These are phyloP conservation scores for Phytophthora chlamydospora DNA, from an alignment of 352 stramenopile genomes.

Conservation along the genomic window DNA sequence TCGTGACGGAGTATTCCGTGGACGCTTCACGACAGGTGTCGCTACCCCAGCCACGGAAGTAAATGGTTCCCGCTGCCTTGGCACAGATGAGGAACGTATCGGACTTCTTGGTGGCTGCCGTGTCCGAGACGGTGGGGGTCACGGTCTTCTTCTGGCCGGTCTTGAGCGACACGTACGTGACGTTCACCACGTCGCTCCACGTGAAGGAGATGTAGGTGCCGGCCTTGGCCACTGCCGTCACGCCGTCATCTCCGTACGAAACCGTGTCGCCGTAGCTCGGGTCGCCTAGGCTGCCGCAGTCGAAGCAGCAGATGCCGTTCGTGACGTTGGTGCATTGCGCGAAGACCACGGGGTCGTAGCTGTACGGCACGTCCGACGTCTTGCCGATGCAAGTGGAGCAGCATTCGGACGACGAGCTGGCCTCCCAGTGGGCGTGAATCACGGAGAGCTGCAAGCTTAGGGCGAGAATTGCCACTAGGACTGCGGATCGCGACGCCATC, in stretches of 20 bases:
- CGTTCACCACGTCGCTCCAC: constrained; percentile 52
- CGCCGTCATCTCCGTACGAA: constrained; percentile 49
- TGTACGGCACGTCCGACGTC: constrained; percentile 56
- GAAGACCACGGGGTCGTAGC: constrained; percentile 73
- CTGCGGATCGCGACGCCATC: background rate
- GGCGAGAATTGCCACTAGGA: background rate
- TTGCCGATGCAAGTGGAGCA: constrained; percentile 76
- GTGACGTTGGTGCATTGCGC: constrained; percentile 52
- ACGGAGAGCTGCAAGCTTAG: background rate
- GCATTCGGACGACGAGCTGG: constrained; percentile 42
- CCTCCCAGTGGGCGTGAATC: constrained; percentile 12
- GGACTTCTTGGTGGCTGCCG: constrained; percentile 40
- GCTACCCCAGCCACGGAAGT: constrained; percentile 58
- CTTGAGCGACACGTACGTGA: constrained; percentile 72
- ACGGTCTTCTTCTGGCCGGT: constrained; percentile 69
- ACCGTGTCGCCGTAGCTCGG: constrained; percentile 41
- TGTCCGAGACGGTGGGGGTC: constrained; percentile 50
- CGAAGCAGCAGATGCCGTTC: constrained; percentile 73
- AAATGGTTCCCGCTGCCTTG: constrained; percentile 52
- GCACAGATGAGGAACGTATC: constrained; percentile 71
- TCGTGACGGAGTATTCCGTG: constrained; percentile 43
- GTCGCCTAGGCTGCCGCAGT: constrained; percentile 57
- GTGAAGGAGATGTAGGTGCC: constrained; percentile 63
- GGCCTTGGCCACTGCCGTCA: constrained; percentile 54
- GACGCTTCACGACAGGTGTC: constrained; percentile 57